Evolutionary conservation across 169 alveolate species (phyloP), one percentile per base, ranked within the genome.

Genomic region (Eimeria necatrix): DNA sequence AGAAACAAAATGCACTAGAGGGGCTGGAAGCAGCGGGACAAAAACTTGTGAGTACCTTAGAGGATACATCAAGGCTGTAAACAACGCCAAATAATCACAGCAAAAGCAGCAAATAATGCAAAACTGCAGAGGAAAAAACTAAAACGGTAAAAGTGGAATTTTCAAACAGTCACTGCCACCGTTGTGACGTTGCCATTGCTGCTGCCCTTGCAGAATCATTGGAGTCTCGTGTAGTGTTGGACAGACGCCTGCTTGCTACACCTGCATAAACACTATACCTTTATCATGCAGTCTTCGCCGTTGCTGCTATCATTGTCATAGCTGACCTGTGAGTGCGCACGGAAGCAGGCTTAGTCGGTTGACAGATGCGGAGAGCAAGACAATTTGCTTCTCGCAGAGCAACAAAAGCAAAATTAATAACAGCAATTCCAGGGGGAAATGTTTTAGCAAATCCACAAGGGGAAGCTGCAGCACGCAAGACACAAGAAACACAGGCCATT

Each of bases 241-340:
- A 32, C 41, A 32, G 41, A 32, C 41, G 41, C 41, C 41, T 32
- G 41, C 41, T 32, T 32, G 41, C 41, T 32, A 2, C 41, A 32
- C 41, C 41, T 2, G 41, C 41, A 32, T 32, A 32, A 32, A 32
- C 41, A 32, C 41, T 32, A 32, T 32, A 32, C 2, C 0, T 32
- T 32, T 32, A 32, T 2, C 41, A 32, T 32, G 3, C 41, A 32
- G 41, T 32, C 41, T 32, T 59, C 51, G 41, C 64, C 51, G 61
- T 46, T 48, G 64, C 10, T 22, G 74, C 26, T 53, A 81, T 12
- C 24, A 16, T 24, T 81, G 20, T n/a, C 59, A 64, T 71, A 51
- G 73, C 90, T 81, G 32, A 81, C 90, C 90, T n/a, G 90, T 81
- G 74, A 81, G 74, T 26, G 73, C 73, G 74, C 90, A 81, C 26